These are phyloP conservation scores for Pseudonitzschia pungens DNA, from an alignment of 108 stramenopile genomes.

Conservation along the genomic window DNA sequence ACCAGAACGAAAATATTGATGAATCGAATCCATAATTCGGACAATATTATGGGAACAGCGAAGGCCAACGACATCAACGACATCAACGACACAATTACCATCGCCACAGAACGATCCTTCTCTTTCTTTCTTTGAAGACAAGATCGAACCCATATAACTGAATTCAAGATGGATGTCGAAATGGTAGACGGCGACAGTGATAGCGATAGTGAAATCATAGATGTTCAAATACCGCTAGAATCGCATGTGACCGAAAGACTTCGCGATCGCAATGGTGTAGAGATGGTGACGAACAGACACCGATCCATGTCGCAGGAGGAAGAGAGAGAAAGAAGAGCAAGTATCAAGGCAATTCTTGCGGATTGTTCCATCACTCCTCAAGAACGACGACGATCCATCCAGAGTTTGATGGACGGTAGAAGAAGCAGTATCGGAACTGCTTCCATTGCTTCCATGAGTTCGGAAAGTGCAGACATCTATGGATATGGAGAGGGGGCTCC, in stretches of 20 bases:
- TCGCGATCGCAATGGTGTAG: neutral
- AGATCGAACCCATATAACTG: neutral
- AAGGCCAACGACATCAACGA: too few relatives aligned
- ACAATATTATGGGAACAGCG: too few relatives aligned
- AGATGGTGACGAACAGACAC: neutral
- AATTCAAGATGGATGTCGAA: constrained; percentile 22
- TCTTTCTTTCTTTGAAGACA: too few relatives aligned
- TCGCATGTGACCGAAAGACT: constrained; percentile 6
- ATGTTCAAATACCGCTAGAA: neutral
- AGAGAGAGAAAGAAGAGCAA: constrained; percentile 67
- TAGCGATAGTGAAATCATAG: constrained; percentile 4
- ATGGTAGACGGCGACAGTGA: constrained; percentile 27
- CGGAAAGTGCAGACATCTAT: constrained; percentile 18
- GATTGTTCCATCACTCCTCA: constrained; percentile 57
- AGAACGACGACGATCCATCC: constrained; percentile 75
- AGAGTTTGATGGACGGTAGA: constrained; percentile 86
- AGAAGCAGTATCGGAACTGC: constrained; percentile 32
- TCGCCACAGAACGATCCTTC: too few relatives aligned
- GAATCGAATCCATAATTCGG: too few relatives aligned
- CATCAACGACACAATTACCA: too few relatives aligned
- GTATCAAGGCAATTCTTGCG: constrained; percentile 78
- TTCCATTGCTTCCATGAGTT: constrained; percentile 27
- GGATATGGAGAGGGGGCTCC: constrained; percentile 29
- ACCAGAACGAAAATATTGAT: too few relatives aligned
- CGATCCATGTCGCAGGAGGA: constrained; percentile 49